Conservation (phyloP, 2,329 filamentous ascomycete species). For the Epichloe coenophiala region DNA sequence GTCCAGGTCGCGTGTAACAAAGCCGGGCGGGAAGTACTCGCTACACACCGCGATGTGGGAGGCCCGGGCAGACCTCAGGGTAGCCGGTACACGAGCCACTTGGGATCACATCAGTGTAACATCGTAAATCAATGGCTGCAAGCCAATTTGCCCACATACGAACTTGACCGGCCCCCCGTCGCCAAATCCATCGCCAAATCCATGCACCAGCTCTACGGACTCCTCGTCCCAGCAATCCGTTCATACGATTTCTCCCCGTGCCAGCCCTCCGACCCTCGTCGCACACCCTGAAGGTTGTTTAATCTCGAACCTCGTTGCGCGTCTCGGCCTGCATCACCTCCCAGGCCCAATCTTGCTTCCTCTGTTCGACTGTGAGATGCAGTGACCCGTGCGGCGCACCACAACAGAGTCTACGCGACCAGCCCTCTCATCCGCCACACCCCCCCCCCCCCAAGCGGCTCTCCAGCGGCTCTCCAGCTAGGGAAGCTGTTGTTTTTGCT, state of each 20-base stretch:
- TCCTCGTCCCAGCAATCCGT: background rate
- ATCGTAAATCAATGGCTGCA: background rate
- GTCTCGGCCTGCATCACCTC: constrained; percentile 1
- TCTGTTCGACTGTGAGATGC: constrained; percentile 10
- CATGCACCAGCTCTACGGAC: background rate
- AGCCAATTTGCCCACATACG: no score
- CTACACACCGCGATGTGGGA: background rate
- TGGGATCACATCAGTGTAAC: background rate
- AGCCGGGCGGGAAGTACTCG: background rate
- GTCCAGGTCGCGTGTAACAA: constrained; percentile 1
- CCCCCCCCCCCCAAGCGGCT: background rate
- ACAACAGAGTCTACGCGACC: constrained; percentile 8
- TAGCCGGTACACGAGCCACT: background rate
- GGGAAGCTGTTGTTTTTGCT: background rate
- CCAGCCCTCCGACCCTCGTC: background rate
- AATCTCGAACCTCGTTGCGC: constrained; percentile 1
- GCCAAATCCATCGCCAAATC: background rate
- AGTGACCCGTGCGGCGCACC: constrained; percentile 10
- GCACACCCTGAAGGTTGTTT: background rate
- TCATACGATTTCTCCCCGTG: background rate
- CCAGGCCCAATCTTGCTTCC: background rate
- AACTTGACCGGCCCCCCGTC: no score
- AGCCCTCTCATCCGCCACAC: constrained; percentile 5
- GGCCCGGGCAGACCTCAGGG: background rate
- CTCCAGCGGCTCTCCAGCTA: constrained; percentile 1